Base-by-base conservation (phyloP, 2,329 filamentous ascomycete species). In the Fusarium albidum region DNA sequence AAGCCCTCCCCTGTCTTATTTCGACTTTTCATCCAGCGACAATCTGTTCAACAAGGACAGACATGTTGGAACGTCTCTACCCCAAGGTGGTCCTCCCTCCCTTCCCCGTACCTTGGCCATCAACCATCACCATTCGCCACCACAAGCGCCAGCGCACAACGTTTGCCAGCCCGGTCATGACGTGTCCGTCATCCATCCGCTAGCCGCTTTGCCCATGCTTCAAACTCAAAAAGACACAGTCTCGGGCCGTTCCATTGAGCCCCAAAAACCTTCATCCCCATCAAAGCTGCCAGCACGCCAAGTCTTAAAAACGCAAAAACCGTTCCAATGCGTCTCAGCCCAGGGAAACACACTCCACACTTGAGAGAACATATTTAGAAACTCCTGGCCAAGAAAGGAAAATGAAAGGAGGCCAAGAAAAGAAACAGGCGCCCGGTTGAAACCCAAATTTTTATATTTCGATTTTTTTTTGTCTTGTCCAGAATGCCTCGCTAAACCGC, bases 401-500 rank as follows among this genome's bases (percentile, higher is more conserved):
- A 11, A 21, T n/a, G n/a, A n/a, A n/a, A n/a, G n/a, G n/a, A n/a
- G n/a, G n/a, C n/a, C n/a, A n/a, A n/a, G n/a, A 48, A 10, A 17
- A 33, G 18, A 17, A 28, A 34, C 9, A 40, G 40, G 21, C 25
- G 14, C 26, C 18, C 21, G 21, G 21, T 21, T 15, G n/a, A 14
- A 26, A 55, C n/a, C 37, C 31, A 25, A 21, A 53, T 15, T 38
- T 52, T 41, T 53, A 10, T 31, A n/a, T 31, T 55, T 41, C 51
- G 27, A 18, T 55, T 61, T 61, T 51, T 37, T 57, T 25, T 50
- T 43, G 35, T 49, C 17, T 33, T 59, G 41, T 49, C 43, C 47
- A 43, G 28, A 63, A 59, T 56, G 44, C 25, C 25, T 47, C 59
- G 59, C 58, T 61, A 44, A 61, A 41, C 40, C 43, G 51, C 59